Evolutionary conservation across 805 yeast genomes (phyloP).

Genomic region (Scheffersomyces spartinae): DNA sequence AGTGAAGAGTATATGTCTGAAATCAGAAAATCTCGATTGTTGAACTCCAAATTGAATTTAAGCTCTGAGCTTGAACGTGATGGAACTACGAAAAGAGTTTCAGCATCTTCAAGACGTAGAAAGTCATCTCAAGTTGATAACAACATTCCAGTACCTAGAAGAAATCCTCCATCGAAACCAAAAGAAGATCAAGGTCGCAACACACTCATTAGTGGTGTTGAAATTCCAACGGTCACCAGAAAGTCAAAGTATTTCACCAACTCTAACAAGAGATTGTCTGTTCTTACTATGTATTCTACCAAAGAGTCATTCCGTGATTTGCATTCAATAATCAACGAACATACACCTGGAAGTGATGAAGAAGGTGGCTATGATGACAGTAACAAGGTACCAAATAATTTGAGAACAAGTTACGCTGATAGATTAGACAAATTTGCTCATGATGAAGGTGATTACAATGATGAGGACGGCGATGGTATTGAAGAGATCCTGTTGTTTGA

Average conservation of each 20-base stretch:
- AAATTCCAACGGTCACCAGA: slow-evolving; percentile 62
- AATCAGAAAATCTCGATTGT: slow-evolving; percentile 30
- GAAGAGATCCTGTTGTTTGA: background rate
- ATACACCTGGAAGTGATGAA: too few relatives aligned
- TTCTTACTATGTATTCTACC: slow-evolving; percentile 62
- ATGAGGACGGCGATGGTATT: slow-evolving; percentile 10
- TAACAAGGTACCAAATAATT: slow-evolving; percentile 8
- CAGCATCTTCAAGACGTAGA: too few relatives aligned
- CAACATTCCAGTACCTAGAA: too few relatives aligned
- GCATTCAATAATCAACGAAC: slow-evolving; percentile 23
- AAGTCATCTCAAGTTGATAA: too few relatives aligned
- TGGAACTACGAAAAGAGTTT: too few relatives aligned
- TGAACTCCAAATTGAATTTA: slow-evolving; percentile 29
- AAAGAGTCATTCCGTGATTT: slow-evolving; percentile 53
- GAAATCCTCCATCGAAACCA: too few relatives aligned
- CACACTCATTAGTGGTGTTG: slow-evolving; percentile 45
- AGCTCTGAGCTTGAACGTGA: too few relatives aligned
- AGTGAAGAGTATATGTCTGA: slow-evolving; percentile 34
- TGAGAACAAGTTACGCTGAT: slow-evolving; percentile 33
- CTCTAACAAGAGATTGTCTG: slow-evolving; percentile 57
- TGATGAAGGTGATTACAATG: slow-evolving; percentile 14
- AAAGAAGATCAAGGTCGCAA: slow-evolving; percentile 19
- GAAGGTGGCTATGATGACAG: slow-evolving; percentile 11
- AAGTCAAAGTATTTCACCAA: slow-evolving; percentile 50
- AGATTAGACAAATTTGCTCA: slow-evolving; percentile 25